Evolutionary conservation across 768 basidiomycete genomes (phyloP).

Genomic region (Psilocybe sp.): DNA sequence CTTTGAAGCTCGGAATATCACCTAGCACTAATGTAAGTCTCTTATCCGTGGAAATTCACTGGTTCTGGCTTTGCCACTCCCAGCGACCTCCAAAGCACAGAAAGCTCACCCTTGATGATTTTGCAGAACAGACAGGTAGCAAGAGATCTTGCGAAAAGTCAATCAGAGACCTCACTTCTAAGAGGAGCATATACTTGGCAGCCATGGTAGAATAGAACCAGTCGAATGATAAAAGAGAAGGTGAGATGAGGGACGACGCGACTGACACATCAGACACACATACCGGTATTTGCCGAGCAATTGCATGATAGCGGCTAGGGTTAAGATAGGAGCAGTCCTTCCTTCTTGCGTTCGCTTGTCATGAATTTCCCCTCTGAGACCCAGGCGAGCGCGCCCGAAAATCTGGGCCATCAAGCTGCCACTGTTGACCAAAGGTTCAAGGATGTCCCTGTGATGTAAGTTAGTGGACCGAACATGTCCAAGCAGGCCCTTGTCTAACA

Average conservation of each 20-base stretch:
- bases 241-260: neutral
- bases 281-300: no score
- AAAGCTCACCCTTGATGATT: conserved; percentile 75
- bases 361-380: no score
- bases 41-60: neutral
- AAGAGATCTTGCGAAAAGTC: conserved; percentile 39
- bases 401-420: conserved; percentile 6
- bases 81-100: neutral
- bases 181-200: conserved; percentile 28
- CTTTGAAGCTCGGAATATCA: conserved; percentile 86
- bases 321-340: no score
- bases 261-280: no score
- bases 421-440: conserved; percentile 24
- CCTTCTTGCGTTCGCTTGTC: no score
- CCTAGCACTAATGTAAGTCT: conserved; percentile 39
- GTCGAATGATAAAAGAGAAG: neutral
- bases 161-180: neutral
- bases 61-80: no score
- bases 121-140: conserved; percentile 89
- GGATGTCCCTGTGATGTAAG: conserved; percentile 38
- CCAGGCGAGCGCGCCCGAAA: no score
- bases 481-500: no score
- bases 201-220: conserved; percentile 23
- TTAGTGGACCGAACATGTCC: neutral
- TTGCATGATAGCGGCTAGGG: no score